phyloP scores from a whole-genome alignment of 495 filamentous ascomycete species.

The Hypoxylon lenormandii region DNA sequence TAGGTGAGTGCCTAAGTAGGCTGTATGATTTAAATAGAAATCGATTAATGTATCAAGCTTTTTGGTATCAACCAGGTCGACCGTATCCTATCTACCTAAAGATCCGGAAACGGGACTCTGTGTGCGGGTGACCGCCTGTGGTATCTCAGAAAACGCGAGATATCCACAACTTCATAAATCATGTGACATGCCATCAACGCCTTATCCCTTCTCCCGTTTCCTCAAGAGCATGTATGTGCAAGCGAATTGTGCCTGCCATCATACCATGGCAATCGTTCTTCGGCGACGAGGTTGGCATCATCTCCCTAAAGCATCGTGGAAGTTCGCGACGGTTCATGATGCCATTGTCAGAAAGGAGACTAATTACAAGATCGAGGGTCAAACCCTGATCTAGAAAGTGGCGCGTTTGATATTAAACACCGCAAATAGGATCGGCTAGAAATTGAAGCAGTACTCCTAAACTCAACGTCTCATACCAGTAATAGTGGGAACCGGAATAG shows the following conservation, averaged over 20 bases:
- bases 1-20: no score
- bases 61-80: conserved; percentile 22
- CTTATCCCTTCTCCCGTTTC: conserved; percentile 1
- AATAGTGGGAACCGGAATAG: conserved; percentile 52
- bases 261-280: not conserved
- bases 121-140: conserved; percentile 6
- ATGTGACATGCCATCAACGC: conserved; percentile 7
- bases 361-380: not conserved
- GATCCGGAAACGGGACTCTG: not conserved
- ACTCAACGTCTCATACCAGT: conserved; percentile 52
- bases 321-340: not conserved
- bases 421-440: not conserved
- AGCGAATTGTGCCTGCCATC: not conserved
- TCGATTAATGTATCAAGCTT: not conserved
- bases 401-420: not conserved
- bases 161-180: conserved; percentile 14
- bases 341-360: not conserved
- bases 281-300: no score
- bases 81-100: conserved; percentile 7
- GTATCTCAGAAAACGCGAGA: conserved; percentile 33
- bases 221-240: no score
- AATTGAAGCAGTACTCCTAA: not conserved
- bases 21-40: no score
- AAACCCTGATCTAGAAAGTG: not conserved
- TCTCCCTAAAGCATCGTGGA: no score